phyloP scores from a whole-genome alignment of 1,139 yeast genomes.

The Taphrina pruni region DNA sequence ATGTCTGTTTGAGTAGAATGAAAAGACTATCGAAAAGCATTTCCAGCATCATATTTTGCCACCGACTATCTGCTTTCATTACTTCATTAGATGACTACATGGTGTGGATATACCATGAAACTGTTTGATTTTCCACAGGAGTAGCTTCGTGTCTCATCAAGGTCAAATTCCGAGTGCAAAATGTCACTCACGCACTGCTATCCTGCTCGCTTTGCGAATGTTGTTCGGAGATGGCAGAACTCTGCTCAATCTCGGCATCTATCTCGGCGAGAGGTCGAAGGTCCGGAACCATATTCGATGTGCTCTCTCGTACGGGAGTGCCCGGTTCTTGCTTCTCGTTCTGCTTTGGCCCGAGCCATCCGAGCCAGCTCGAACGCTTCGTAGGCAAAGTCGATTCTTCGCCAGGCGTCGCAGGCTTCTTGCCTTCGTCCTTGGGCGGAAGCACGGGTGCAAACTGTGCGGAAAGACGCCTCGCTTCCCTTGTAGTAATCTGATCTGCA shows the following conservation, averaged over 20 bases:
- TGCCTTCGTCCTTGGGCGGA: background rate
- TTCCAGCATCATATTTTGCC: too few relatives aligned
- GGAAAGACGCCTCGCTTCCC: slow-evolving; percentile 28
- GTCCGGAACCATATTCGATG: background rate
- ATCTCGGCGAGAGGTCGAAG: slow-evolving; percentile 15
- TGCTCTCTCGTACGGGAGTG: background rate
- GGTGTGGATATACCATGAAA: too few relatives aligned
- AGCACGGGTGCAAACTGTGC: slow-evolving; percentile 30
- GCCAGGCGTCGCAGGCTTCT: background rate
- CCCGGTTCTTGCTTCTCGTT: background rate
- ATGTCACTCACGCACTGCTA: background rate
- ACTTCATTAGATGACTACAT: too few relatives aligned
- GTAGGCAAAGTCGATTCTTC: background rate
- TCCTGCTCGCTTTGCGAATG: background rate
- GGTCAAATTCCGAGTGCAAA: background rate
- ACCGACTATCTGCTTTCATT: too few relatives aligned
- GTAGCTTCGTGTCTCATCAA: background rate
- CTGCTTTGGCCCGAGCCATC: slow-evolving; percentile 11
- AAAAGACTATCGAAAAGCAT: too few relatives aligned
- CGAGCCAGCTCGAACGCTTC: slow-evolving; percentile 17
- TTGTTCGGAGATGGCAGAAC: background rate
- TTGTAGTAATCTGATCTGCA: slow-evolving; percentile 28
- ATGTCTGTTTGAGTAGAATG: too few relatives aligned
- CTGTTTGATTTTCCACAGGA: too few relatives aligned
- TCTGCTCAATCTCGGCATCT: slow-evolving; percentile 22